Evolutionary conservation across 2,329 filamentous ascomycete genomes (phyloP), one percentile per base, ranked within the genome.

Genomic region (Curvularia lunata): DNA sequence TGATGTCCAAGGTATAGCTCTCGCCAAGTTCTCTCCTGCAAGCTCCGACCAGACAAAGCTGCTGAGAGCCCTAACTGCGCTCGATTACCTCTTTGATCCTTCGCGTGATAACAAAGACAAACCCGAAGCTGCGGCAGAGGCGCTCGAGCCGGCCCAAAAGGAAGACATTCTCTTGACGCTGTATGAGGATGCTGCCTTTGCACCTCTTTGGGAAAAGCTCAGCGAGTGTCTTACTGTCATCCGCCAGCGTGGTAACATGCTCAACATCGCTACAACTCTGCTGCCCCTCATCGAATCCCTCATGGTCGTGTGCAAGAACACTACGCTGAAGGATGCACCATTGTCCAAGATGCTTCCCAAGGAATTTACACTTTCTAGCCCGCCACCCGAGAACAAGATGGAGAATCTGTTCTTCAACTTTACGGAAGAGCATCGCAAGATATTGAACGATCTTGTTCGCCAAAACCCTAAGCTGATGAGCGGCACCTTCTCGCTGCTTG

Each of bases 231-330:
- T 99, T 53, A 88, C 86, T 56, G 90, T 91, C 8, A 97, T 99
- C 67, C 90, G 92, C 50, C 87, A 96, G 76, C 91, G 93, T 56
- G 93, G 96, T 74, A 96, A 92, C 74, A 95, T 98, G 88, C 87
- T 98, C 72, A 97, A 96, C 70, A 93, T 99, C 55, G 96, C 95
- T 28, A 98, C 94, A 0, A 98, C 98, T 63, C 84, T 99, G 25
- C 82, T 98, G 34, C 95, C 95, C 28, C 82, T 99, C 28, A 97
- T 99, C 60, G 95, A 99, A 77, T 92, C 93, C 5, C 83, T 99
- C 61, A 99, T 99, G 95, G 95, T 99, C 52, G 93, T 99, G 27
- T 99, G 96, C 85, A 99, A 98, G 82, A 98, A 98, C 77, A 97
- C 92, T 8, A 90, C 92, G 1, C 82, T 92, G 52, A 89, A 88